Evolutionary conservation across 2,329 filamentous ascomycete genomes (phyloP).

Genomic region (Sarocladiaceae sp.): DNA sequence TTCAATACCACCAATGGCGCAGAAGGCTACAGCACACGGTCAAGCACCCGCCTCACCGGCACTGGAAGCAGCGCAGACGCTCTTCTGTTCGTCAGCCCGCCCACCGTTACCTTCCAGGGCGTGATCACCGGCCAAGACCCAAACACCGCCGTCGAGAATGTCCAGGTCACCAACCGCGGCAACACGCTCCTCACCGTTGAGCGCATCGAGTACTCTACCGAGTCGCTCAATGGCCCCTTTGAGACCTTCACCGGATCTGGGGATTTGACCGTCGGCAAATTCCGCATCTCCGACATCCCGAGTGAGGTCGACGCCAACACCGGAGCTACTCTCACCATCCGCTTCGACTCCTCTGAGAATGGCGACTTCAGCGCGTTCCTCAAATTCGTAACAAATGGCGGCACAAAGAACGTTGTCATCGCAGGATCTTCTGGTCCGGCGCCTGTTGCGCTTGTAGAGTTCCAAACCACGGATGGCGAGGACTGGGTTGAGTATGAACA

Average conservation of each 20-base stretch:
- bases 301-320: conserved; percentile 32
- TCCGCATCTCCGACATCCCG: conserved; percentile 42
- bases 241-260: conserved; percentile 28
- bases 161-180: conserved; percentile 45
- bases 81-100: conserved; percentile 40
- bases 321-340: conserved; percentile 33
- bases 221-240: conserved; percentile 39
- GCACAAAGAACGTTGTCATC: conserved; percentile 40
- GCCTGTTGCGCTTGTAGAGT: conserved; percentile 45
- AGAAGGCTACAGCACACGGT: conserved; percentile 39
- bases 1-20: conserved; percentile 41
- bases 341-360: conserved; percentile 37
- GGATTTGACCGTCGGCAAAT: conserved; percentile 37
- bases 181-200: conserved; percentile 37
- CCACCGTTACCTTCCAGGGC: conserved; percentile 41
- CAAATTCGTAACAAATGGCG: conserved; percentile 40
- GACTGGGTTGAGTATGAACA: conserved; percentile 43
- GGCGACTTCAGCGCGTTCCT: conserved; percentile 46
- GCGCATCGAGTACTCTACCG: conserved; percentile 36
- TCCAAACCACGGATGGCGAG: conserved; percentile 43
- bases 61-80: conserved; percentile 39
- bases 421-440: conserved; percentile 42
- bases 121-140: conserved; percentile 37
- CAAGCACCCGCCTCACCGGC: conserved; percentile 41
- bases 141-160: conserved; percentile 32